Evolutionary conservation across 306 rosid genomes (phyloP).

Genomic region (Dryas octopetala): DNA sequence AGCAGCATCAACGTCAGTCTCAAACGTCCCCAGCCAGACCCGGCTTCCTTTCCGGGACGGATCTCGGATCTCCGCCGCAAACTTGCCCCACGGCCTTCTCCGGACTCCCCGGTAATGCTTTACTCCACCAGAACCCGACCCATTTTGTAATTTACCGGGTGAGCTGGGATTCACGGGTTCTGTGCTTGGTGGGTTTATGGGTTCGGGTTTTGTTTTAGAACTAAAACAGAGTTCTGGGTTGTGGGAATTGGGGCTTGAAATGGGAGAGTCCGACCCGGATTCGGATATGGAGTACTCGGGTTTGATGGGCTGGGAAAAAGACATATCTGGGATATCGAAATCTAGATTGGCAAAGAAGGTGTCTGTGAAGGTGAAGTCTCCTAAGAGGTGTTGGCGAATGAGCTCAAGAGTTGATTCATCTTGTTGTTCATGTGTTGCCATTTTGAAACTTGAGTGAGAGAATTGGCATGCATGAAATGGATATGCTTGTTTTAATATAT

Average conservation of each 20-base stretch:
- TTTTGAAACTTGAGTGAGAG: neutral
- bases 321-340: neutral
- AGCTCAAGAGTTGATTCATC: slow-evolving; percentile 36
- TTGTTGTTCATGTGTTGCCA: slow-evolving; percentile 7
- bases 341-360: slow-evolving; percentile 8
- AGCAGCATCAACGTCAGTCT: slow-evolving; percentile 65
- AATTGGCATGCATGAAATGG: neutral
- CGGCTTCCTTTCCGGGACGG: slow-evolving; percentile 62
- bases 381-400: slow-evolving; percentile 41
- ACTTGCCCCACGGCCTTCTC: slow-evolving; percentile 84
- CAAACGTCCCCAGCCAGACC: slow-evolving; percentile 86
- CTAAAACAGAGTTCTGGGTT: slow-evolving; percentile 3
- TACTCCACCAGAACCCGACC: slow-evolving; percentile 2
- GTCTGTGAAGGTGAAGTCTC: slow-evolving; percentile 34
- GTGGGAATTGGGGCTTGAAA: slow-evolving; percentile 22
- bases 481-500: neutral
- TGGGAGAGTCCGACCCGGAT: slow-evolving; percentile 37
- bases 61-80: slow-evolving; percentile 84
- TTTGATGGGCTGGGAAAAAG: slow-evolving; percentile 41
- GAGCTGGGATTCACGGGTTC: neutral
- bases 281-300: slow-evolving; percentile 43
- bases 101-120: slow-evolving; percentile 76
- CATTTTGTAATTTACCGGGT: neutral
- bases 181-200: neutral
- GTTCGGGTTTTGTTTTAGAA: slow-evolving; percentile 29